These are phyloP conservation scores for Sanghuangporus weigelae DNA, from an alignment of 1,284 basidiomycete genomes.

Conservation along the genomic window DNA sequence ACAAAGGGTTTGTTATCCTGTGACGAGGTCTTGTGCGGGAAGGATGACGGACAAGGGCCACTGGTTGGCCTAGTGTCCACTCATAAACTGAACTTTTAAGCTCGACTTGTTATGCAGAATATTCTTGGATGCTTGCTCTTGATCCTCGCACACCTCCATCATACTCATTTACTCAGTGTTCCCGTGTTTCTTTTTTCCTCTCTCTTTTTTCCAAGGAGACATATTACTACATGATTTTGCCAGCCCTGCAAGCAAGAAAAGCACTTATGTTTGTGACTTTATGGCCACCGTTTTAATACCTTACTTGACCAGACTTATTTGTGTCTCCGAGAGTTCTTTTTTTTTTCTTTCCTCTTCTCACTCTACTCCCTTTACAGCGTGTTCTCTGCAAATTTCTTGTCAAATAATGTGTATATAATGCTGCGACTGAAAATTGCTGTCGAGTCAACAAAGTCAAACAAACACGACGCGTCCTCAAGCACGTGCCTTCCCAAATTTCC, in stretches of 20 bases:
- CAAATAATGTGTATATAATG: not conserved
- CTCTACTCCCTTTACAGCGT: not conserved
- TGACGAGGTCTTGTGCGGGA: not conserved
- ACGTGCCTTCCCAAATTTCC: not conserved
- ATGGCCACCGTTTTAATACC: not conserved
- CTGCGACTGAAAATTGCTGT: not conserved
- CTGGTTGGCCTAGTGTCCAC: conserved; percentile 7
- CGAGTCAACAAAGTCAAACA: not conserved
- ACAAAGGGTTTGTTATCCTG: not conserved
- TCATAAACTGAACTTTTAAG: not conserved
- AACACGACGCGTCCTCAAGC: not conserved
- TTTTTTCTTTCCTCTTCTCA: not conserved
- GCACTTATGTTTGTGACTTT: conserved; percentile 4
- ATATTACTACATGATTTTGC: not conserved
- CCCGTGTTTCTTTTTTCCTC: not conserved
- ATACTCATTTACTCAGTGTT: not conserved
- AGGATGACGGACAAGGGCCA: not conserved
- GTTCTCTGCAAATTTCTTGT: not conserved
- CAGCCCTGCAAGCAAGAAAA: conserved; percentile 9
- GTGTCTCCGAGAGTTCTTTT: not conserved
- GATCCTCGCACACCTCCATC: conserved; percentile 1
- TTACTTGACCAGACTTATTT: not conserved
- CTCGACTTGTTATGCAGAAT: conserved; percentile 6
- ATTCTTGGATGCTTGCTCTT: conserved; percentile 15
- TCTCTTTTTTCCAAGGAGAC: not conserved